phyloP scores from a whole-genome alignment of 2,329 filamentous ascomycete genomes.

The Polychaeton citri region DNA sequence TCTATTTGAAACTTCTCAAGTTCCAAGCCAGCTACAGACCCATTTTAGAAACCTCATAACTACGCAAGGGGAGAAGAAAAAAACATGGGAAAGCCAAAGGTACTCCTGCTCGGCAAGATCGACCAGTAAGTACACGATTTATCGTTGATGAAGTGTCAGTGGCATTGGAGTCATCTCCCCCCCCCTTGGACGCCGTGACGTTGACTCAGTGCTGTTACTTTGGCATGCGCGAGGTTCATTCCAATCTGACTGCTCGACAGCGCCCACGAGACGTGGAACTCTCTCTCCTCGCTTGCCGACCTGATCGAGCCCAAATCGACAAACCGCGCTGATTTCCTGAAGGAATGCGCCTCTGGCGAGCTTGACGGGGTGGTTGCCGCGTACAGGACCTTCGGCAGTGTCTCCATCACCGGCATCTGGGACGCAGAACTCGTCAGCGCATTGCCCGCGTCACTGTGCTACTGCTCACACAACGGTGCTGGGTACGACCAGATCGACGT shows the following conservation, averaged over 20 bases:
- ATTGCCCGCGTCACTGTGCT: slow-evolving; percentile 25
- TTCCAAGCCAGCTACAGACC: too few relatives aligned
- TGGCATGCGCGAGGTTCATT: too few relatives aligned
- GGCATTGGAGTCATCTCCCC: too few relatives aligned
- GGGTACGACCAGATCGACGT: slow-evolving; percentile 79
- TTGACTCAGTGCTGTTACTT: too few relatives aligned
- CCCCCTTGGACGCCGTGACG: too few relatives aligned
- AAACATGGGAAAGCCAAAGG: slow-evolving; percentile 38
- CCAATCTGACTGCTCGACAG: too few relatives aligned
- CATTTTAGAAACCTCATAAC: too few relatives aligned
- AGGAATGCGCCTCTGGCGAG: slow-evolving; percentile 51
- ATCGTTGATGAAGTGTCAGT: too few relatives aligned
- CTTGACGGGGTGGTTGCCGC: slow-evolving; percentile 52
- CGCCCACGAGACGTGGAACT: slow-evolving; percentile 52
- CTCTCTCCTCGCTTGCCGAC: slow-evolving; percentile 49
- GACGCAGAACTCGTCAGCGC: slow-evolving; percentile 55
- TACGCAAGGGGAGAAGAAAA: too few relatives aligned
- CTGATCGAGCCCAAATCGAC: slow-evolving; percentile 48
- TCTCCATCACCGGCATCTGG: slow-evolving; percentile 51
- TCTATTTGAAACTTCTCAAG: too few relatives aligned
- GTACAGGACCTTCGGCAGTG: slow-evolving; percentile 59
- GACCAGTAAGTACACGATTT: slow-evolving; percentile 40
- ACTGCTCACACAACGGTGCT: slow-evolving; percentile 42
- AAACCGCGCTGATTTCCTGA: slow-evolving; percentile 53
- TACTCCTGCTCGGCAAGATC: slow-evolving; percentile 50